These are phyloP conservation scores for Dactylellina cionopaga DNA, from an alignment of 2,329 filamentous ascomycete species.

Conservation along the genomic window DNA sequence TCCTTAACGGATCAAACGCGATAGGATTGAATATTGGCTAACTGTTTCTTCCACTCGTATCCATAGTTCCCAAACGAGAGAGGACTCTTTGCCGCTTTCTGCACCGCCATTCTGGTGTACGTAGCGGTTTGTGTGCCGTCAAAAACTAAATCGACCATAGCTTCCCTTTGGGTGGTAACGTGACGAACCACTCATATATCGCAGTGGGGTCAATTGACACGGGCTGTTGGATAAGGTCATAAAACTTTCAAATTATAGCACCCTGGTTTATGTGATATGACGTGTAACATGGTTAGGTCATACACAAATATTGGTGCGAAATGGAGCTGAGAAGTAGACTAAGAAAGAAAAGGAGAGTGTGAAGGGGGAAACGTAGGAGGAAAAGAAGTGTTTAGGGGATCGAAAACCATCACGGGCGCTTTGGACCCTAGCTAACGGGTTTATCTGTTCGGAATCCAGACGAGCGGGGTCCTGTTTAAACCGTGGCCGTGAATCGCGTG, in stretches of 20 bases:
- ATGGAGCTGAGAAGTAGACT: neutral
- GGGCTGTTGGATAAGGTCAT: slow-evolving; percentile 22
- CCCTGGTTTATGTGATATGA: slow-evolving; percentile 41
- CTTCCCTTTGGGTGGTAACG: slow-evolving; percentile 13
- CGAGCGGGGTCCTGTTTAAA: slow-evolving; percentile 34
- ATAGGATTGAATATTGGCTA: too few relatives aligned
- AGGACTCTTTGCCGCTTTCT: too few relatives aligned
- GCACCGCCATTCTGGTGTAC: too few relatives aligned
- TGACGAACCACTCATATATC: slow-evolving; percentile 15
- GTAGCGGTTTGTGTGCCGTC: too few relatives aligned
- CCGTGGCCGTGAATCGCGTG: slow-evolving; percentile 21
- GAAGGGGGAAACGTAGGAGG: neutral
- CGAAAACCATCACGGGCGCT: slow-evolving; percentile 26
- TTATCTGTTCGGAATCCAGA: slow-evolving; percentile 10
- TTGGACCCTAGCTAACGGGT: slow-evolving; percentile 15
- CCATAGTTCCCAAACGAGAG: too few relatives aligned
- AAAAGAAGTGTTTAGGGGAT: neutral
- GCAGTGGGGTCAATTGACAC: slow-evolving; percentile 8
- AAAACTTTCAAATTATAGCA: slow-evolving; percentile 41
- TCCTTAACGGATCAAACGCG: too few relatives aligned
- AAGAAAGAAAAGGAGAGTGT: neutral
- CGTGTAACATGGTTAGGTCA: slow-evolving; percentile 42
- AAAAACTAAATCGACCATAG: neutral
- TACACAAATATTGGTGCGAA: slow-evolving; percentile 22
- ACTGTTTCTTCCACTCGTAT: too few relatives aligned